These are phyloP conservation scores for Nakazawaea wickerhamii DNA, from an alignment of 805 yeast genomes.

Conservation along the genomic window DNA sequence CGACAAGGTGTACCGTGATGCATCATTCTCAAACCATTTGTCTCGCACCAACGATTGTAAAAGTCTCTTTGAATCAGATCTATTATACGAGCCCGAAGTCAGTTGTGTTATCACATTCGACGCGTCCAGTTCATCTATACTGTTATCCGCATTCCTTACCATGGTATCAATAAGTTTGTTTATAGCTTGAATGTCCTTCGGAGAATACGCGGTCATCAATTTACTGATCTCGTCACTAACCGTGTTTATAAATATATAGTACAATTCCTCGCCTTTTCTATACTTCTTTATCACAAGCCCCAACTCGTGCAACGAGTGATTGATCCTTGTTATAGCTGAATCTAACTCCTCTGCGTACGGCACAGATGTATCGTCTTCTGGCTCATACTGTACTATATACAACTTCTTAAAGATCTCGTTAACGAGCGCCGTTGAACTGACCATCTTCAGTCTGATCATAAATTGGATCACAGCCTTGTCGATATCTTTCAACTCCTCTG, in stretches of 20 bases:
- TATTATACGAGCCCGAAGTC: conserved; percentile 19
- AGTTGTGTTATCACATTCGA: conserved; percentile 24
- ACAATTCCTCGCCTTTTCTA: conserved; percentile 29
- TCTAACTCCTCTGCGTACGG: conserved; percentile 10
- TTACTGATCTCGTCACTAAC: conserved; percentile 32
- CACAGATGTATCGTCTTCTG: background rate
- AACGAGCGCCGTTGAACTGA: background rate
- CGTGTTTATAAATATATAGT: conserved; percentile 37
- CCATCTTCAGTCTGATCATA: conserved; percentile 14
- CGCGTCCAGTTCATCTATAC: conserved; percentile 31
- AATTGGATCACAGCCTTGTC: conserved; percentile 17
- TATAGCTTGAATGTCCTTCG: conserved; percentile 38
- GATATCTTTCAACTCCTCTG: conserved; percentile 1
- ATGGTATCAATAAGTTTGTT: conserved; percentile 38
- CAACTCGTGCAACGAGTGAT: conserved; percentile 26
- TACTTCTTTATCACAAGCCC: conserved; percentile 39
- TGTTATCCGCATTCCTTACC: conserved; percentile 25
- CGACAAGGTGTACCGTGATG: conserved; percentile 29
- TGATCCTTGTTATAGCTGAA: conserved; percentile 19
- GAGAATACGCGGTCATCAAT: conserved; percentile 28
- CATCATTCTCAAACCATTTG: conserved; percentile 47
- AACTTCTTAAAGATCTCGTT: conserved; percentile 12
- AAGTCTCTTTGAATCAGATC: conserved; percentile 35
- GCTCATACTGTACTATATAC: background rate
- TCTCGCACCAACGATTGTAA: conserved; percentile 36